A percentile compares a stretch with the other conserved stretches of the same genome.
phyloP scores from a whole-genome alignment of 2,329 filamentous ascomycete species.

The Botryosphaeria agaves region DNA sequence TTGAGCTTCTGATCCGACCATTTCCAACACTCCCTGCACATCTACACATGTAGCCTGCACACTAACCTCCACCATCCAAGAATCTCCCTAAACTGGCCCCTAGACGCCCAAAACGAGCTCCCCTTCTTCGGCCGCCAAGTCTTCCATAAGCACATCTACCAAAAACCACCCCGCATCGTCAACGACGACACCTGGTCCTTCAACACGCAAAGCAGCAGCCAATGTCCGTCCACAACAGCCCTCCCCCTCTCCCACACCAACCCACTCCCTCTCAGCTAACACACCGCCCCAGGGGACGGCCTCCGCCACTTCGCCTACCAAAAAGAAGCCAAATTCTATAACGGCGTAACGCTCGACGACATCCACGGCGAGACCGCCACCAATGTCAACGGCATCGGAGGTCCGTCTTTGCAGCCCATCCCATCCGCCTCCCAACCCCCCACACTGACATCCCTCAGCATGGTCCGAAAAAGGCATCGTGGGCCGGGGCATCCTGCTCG shows the following conservation, averaged over 20 bases:
- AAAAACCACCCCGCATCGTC: slow-evolving; percentile 32
- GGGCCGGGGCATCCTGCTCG: slow-evolving; percentile 36
- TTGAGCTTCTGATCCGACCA: no score
- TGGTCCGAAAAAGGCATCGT: slow-evolving; percentile 38
- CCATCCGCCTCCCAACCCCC: no score
- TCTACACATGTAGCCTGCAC: no score
- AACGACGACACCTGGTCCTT: slow-evolving; percentile 45
- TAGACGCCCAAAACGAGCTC: slow-evolving; percentile 34
- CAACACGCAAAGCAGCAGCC: slow-evolving; percentile 40
- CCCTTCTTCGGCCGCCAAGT: slow-evolving; percentile 38
- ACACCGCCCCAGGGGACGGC: slow-evolving; percentile 33
- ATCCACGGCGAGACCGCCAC: slow-evolving; percentile 19
- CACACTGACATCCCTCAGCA: slow-evolving; percentile 10
- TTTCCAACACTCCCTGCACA: no score
- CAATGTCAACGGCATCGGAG: slow-evolving; percentile 25
- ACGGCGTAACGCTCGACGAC: slow-evolving; percentile 20
- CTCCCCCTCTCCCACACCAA: background rate
- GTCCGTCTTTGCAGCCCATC: slow-evolving; percentile 2
- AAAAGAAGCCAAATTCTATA: slow-evolving; percentile 22
- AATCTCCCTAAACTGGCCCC: slow-evolving; percentile 42
- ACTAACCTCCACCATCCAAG: slow-evolving; percentile 16
- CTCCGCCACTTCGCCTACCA: slow-evolving; percentile 34
- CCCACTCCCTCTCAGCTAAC: background rate
- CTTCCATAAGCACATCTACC: slow-evolving; percentile 36
- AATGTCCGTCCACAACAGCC: slow-evolving; percentile 19